Percentiles rank a stretch among this genome's conserved stretches.
phyloP scores from a whole-genome alignment of 306 rosid genomes.

The Corylus avellana region DNA sequence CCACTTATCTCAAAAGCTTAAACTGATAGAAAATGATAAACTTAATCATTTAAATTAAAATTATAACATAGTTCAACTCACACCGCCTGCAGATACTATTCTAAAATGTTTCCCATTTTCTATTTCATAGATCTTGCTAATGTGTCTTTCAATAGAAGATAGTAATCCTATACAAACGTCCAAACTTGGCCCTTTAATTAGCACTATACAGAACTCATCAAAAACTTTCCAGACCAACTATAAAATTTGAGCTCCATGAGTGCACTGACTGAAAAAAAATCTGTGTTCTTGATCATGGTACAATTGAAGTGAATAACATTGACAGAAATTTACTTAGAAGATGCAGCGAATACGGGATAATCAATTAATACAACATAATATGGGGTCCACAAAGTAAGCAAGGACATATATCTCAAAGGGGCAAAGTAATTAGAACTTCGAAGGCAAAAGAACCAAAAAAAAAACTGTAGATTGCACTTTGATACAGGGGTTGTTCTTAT shows the following conservation, averaged over 20 bases:
- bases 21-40: too few relatives aligned
- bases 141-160: background rate
- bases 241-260: background rate
- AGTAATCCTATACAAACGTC: too few relatives aligned
- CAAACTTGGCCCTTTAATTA: background rate
- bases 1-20: too few relatives aligned
- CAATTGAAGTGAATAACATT: background rate
- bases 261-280: background rate
- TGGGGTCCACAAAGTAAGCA: background rate
- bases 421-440: background rate
- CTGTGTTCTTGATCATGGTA: background rate
- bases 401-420: background rate
- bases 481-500: slow-evolving; percentile 16
- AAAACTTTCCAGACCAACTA: background rate
- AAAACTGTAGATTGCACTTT: background rate
- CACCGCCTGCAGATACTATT: background rate
- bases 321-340: background rate
- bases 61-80: background rate
- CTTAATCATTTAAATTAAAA: too few relatives aligned
- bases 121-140: background rate
- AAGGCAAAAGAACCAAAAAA: background rate
- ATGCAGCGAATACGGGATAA: background rate
- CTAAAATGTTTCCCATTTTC: too few relatives aligned
- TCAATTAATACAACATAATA: background rate
- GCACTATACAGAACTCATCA: background rate